These are phyloP conservation scores for Geotrichum ghanense DNA, from an alignment of 805 yeast genomes.

Conservation along the genomic window DNA sequence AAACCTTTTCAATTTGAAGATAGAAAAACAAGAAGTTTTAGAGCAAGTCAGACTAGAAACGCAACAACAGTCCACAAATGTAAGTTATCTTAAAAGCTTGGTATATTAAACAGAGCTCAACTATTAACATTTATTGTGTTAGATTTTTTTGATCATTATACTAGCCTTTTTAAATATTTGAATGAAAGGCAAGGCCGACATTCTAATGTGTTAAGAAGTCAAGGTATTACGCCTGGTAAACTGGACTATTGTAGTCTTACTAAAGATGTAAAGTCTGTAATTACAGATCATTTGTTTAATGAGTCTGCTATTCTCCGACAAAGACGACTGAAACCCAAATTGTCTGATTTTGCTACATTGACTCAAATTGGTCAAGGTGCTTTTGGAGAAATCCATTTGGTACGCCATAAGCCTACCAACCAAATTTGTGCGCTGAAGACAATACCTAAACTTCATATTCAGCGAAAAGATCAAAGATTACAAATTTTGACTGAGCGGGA, in stretches of 20 bases:
- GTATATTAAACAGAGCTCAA: too few relatives aligned
- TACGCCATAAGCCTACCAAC: slow-evolving; percentile 83
- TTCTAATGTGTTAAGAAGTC: not conserved
- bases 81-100: too few relatives aligned
- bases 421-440: slow-evolving; percentile 94
- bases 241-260: not conserved
- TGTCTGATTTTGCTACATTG: slow-evolving; percentile 89
- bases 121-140: too few relatives aligned
- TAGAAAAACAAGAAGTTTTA: not conserved
- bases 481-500: slow-evolving; percentile 96
- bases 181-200: not conserved
- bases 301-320: slow-evolving; percentile 56
- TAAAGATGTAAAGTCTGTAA: not conserved
- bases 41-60: not conserved
- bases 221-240: not conserved
- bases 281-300: not conserved
- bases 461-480: slow-evolving; percentile 86
- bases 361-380: slow-evolving; percentile 99
- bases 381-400: slow-evolving; percentile 95
- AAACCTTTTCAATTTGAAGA: slow-evolving; percentile 1
- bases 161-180: not conserved
- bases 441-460: slow-evolving; percentile 71
- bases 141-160: slow-evolving; percentile 1
- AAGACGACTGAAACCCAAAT: slow-evolving; percentile 82
- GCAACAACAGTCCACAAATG: not conserved